These are phyloP conservation scores for Candida sp. DNA, from an alignment of 1,139 yeast species.

Conservation along the genomic window DNA sequence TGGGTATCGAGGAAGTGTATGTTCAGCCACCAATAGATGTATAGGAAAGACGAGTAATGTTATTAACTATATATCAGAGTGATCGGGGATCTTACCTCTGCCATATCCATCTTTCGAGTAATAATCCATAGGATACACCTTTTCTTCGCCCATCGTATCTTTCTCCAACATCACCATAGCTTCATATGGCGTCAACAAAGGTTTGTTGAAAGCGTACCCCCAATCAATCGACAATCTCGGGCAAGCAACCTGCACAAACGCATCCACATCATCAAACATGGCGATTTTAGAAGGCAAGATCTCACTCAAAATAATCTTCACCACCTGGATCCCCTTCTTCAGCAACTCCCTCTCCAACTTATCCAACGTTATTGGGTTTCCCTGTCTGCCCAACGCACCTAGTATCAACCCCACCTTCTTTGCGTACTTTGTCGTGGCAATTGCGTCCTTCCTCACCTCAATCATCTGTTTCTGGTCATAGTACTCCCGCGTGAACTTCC, in stretches of 20 bases:
- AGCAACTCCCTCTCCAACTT: slow-evolving; percentile 60
- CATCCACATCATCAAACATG: slow-evolving; percentile 94
- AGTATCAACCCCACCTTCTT: slow-evolving; percentile 81
- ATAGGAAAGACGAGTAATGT: not conserved
- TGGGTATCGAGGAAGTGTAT: slow-evolving; percentile 57
- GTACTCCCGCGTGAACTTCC: slow-evolving; percentile 87
- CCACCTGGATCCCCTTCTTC: slow-evolving; percentile 66
- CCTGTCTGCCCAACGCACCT: slow-evolving; percentile 98
- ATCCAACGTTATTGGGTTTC: slow-evolving; percentile 77
- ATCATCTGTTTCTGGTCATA: slow-evolving; percentile 89
- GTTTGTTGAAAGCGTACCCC: slow-evolving; percentile 98
- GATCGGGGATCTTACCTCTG: slow-evolving; percentile 72
- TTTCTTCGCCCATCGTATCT: slow-evolving; percentile 69
- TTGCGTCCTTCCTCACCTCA: slow-evolving; percentile 74
- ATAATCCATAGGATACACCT: slow-evolving; percentile 94
- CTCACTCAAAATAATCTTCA: slow-evolving; percentile 86
- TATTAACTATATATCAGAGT: slow-evolving; percentile 12
- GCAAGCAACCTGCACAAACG: slow-evolving; percentile 97
- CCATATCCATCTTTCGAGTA: slow-evolving; percentile 94
- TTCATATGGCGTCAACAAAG: slow-evolving; percentile 94
- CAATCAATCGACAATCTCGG: slow-evolving; percentile 97
- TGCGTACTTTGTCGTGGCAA: slow-evolving; percentile 60
- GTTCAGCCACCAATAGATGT: slow-evolving; percentile 4
- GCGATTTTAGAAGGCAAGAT: slow-evolving; percentile 93
- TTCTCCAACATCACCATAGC: slow-evolving; percentile 87